phyloP scores from a whole-genome alignment of 805 yeast genomes.

The Candida orba region DNA sequence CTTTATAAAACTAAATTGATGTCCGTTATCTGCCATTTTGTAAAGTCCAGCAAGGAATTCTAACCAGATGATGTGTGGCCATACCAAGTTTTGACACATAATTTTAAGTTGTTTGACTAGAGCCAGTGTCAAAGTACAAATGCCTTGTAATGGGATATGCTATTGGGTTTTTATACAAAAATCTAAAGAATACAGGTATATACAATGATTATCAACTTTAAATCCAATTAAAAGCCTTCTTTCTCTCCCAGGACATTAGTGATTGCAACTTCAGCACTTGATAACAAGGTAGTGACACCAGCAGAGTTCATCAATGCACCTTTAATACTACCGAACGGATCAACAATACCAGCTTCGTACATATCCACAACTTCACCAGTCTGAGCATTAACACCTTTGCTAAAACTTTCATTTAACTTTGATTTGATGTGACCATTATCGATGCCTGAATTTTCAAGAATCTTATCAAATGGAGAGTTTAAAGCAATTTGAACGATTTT shows the following conservation, averaged over 20 bases:
- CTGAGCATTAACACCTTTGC: slow-evolving; percentile 85
- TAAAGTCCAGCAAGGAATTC: no score
- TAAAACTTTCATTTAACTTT: slow-evolving; percentile 59
- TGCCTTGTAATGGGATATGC: no score
- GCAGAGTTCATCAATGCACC: slow-evolving; percentile 93
- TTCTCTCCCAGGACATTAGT: slow-evolving; percentile 63
- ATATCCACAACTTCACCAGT: slow-evolving; percentile 92
- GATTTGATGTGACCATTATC: slow-evolving; percentile 83
- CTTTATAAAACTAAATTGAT: no score
- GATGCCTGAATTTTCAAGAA: slow-evolving; percentile 94
- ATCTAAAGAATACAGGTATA: no score
- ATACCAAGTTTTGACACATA: no score
- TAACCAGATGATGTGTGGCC: no score
- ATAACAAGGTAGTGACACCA: slow-evolving; percentile 94
- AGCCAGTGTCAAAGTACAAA: no score
- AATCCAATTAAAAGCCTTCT: slow-evolving; percentile 14
- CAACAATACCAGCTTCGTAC: slow-evolving; percentile 95
- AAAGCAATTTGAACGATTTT: slow-evolving; percentile 89
- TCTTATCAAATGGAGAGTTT: slow-evolving; percentile 91
- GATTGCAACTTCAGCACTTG: slow-evolving; percentile 97
- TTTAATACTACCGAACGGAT: slow-evolving; percentile 97
- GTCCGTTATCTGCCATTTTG: no score
- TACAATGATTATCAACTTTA: no score
- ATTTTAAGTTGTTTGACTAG: no score
- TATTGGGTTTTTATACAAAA: no score